Evolutionary conservation across 768 basidiomycete species (phyloP).

Genomic region (Rhodotorula babjevae): DNA sequence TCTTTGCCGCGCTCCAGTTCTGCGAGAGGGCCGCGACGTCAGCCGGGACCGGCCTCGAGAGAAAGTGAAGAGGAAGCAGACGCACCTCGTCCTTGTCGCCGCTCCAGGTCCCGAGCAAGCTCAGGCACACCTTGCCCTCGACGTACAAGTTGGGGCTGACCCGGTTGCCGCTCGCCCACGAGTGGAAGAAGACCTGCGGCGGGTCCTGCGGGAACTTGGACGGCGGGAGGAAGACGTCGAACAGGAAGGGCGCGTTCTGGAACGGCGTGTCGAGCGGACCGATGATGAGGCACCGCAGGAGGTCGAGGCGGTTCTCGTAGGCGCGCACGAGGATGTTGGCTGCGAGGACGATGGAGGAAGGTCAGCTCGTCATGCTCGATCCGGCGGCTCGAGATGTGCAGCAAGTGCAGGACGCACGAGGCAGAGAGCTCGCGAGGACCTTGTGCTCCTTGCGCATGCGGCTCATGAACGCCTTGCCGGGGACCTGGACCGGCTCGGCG

Average conservation of each 20-base stretch:
- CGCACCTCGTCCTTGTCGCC: slow-evolving; percentile 56
- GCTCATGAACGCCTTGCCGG: slow-evolving; percentile 66
- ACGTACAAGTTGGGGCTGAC: slow-evolving; percentile 68
- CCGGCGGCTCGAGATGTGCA: not conserved
- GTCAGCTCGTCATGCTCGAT: not conserved
- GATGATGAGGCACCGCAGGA: slow-evolving; percentile 80
- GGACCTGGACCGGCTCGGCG: slow-evolving; percentile 55
- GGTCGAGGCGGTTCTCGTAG: slow-evolving; percentile 82
- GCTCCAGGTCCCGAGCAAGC: slow-evolving; percentile 55
- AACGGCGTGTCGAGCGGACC: slow-evolving; percentile 95
- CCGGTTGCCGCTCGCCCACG: slow-evolving; percentile 61
- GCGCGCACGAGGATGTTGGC: slow-evolving; percentile 75
- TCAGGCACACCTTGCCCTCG: slow-evolving; percentile 56
- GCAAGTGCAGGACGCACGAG: slow-evolving; percentile 56
- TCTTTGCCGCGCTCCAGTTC: slow-evolving; percentile 76
- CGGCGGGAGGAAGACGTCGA: slow-evolving; percentile 84
- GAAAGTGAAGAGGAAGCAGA: too few relatives aligned
- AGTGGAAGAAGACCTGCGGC: slow-evolving; percentile 81
- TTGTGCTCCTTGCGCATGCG: slow-evolving; percentile 80
- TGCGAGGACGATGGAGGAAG: slow-evolving; percentile 51
- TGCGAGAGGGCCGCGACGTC: slow-evolving; percentile 52
- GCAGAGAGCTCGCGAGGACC: slow-evolving; percentile 69
- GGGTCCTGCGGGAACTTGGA: slow-evolving; percentile 54
- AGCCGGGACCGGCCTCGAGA: not conserved
- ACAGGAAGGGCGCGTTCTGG: slow-evolving; percentile 87